Evolutionary conservation across 345 rosid genomes (phyloP).

Genomic region (Cardamine resedifolia): DNA sequence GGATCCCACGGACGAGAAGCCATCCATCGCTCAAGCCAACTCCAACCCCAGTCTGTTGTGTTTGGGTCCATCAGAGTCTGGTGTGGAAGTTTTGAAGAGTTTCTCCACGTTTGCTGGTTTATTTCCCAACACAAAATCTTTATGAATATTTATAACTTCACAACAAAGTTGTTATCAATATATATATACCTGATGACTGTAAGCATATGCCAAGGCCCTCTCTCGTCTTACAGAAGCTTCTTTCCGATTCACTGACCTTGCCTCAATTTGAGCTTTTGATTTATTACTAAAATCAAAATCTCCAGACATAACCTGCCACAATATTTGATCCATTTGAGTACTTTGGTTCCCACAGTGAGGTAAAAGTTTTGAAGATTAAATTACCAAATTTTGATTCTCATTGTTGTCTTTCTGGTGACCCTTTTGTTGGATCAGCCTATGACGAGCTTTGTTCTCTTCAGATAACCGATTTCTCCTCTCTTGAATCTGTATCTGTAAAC

Average conservation of each 20-base stretch:
- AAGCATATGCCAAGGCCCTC: constrained; percentile 89
- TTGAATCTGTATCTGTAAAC: constrained; percentile 72
- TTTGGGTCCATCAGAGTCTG: constrained; percentile 32
- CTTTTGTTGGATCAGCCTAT: constrained; percentile 63
- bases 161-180: neutral
- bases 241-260: constrained; percentile 47
- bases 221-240: constrained; percentile 90
- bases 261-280: constrained; percentile 71
- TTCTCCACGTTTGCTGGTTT: constrained; percentile 42
- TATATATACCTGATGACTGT: constrained; percentile 71
- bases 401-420: constrained; percentile 28
- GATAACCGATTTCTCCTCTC: constrained; percentile 70
- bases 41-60: constrained; percentile 41
- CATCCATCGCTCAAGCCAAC: constrained; percentile 44
- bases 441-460: constrained; percentile 75
- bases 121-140: neutral
- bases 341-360: neutral
- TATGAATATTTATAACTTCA: neutral
- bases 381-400: constrained; percentile 52
- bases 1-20: constrained; percentile 44
- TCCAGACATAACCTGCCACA: constrained; percentile 35
- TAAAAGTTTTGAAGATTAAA: constrained; percentile 30
- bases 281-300: constrained; percentile 63
- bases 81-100: constrained; percentile 39
- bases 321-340: neutral